Base-by-base conservation (phyloP, 108 stramenopile species). In the Nannochloropsis gaditana region DNA sequence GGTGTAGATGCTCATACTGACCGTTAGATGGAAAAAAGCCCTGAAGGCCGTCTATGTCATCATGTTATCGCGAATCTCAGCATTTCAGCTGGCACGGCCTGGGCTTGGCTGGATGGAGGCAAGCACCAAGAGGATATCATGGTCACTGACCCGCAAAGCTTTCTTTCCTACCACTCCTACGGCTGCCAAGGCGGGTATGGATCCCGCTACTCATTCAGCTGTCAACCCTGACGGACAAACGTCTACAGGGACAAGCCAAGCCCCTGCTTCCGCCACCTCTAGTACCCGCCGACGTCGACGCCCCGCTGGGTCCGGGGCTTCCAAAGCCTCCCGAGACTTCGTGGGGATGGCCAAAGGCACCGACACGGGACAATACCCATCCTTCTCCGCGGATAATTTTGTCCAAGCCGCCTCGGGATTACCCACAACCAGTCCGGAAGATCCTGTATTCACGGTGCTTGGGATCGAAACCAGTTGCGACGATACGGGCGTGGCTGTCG, bases 401-500 rank as follows among this genome's bases (percentile, higher is more conserved):
- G n/a, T 4, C 15, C 15, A 73, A 73, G 6, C 19, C 59, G 59
- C 59, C 4, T 73, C 59, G 4, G 59, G 59, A 15, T 73, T 73
- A n/a, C 59, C 59, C n/a, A n/a, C n/a, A 15, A 73, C 59, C 5
- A 73, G 59, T 3, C 59, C 59, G 4, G 59, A 73, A n/a, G 19
- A n/a, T 8, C 59, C 59, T 6, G 15, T n/a, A n/a, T 89, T 89
- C 82, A 89, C 85, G 9, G 98, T 99, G 21, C 87, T 99, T 87
- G 98, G 98, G 41, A 97, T 99, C 89, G 98, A 99, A 84, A 97
- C 96, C 81, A 95, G 95, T 85, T 98, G 97, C 87, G 97, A 97
- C 84, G 96, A 91, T 83, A 92, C 90, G 5, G 85, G 84, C 84
- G 98, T 95, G 9, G 96, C 96, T 43, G 93, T 99, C 9, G 92